Percentiles rank a stretch among this genome's conserved stretches.
These are phyloP conservation scores for Lepidium sativum DNA, from an alignment of 345 rosid species.

Conservation along the genomic window DNA sequence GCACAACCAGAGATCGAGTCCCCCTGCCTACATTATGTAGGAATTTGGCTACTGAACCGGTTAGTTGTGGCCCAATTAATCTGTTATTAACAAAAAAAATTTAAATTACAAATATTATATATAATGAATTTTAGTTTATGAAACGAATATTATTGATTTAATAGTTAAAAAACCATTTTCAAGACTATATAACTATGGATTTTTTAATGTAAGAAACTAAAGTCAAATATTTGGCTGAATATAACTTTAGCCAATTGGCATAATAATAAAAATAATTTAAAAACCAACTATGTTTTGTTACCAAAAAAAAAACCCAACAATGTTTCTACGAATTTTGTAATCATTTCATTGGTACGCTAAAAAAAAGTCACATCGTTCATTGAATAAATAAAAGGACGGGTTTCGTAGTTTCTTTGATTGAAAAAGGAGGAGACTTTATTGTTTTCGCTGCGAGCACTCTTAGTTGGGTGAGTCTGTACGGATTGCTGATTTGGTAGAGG, in stretches of 20 bases:
- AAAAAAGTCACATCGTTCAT: neutral
- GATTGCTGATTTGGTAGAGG: neutral
- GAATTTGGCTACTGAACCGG: too few relatives aligned
- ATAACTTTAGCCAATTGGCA: neutral
- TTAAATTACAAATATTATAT: too few relatives aligned
- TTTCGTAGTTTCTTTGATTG: neutral
- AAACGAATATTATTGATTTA: too few relatives aligned
- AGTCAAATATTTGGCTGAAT: neutral
- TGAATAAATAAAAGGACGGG: neutral
- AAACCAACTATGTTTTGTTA: too few relatives aligned
- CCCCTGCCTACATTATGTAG: too few relatives aligned
- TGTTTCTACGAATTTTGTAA: neutral
- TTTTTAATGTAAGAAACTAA: neutral
- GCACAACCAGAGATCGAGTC: too few relatives aligned
- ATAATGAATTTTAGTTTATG: too few relatives aligned
- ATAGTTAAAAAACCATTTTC: too few relatives aligned
- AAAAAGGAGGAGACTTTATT: neutral
- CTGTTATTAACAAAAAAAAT: too few relatives aligned
- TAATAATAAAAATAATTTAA: too few relatives aligned
- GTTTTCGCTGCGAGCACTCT: neutral
- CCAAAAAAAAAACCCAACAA: neutral
- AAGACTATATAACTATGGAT: too few relatives aligned
- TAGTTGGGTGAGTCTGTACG: neutral
- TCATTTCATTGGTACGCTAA: neutral
- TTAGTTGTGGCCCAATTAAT: too few relatives aligned